phyloP scores from a whole-genome alignment of 116 monocot species.

The Zostera marina region DNA sequence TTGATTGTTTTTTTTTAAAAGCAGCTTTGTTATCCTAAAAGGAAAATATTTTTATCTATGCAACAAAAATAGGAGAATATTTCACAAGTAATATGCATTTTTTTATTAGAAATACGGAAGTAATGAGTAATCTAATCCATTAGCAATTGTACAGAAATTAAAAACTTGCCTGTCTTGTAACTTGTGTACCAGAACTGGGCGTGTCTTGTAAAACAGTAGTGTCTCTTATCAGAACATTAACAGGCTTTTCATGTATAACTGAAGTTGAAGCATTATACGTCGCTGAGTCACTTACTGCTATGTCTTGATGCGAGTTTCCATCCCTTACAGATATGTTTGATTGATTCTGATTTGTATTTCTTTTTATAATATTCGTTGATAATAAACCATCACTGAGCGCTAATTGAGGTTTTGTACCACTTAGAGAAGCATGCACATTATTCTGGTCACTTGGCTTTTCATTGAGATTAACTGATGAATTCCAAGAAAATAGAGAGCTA shows the following conservation, averaged over 20 bases:
- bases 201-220: slow-evolving; percentile 8
- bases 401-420: no score
- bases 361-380: slow-evolving; percentile 14
- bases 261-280: slow-evolving; percentile 11
- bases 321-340: slow-evolving; percentile 13
- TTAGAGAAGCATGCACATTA: slow-evolving; percentile 9
- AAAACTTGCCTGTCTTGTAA: slow-evolving; percentile 26
- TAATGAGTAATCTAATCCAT: no score
- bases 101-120: no score
- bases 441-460: slow-evolving; percentile 26
- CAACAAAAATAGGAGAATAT: not conserved
- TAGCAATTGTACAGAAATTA: slow-evolving; percentile 1
- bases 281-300: slow-evolving; percentile 25
- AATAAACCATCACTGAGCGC: no score
- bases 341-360: slow-evolving; percentile 12
- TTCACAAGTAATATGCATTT: not conserved
- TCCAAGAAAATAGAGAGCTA: not conserved
- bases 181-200: slow-evolving; percentile 22
- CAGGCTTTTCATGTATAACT: slow-evolving; percentile 19
- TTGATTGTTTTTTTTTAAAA: no score
- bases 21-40: no score
- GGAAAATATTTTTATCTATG: not conserved
- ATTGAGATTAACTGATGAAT: slow-evolving; percentile 43
- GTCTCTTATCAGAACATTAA: slow-evolving; percentile 9
- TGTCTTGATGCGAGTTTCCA: slow-evolving; percentile 4